Base-by-base conservation (phyloP, 257 asterid species). In the Thymus mandschuricus region DNA sequence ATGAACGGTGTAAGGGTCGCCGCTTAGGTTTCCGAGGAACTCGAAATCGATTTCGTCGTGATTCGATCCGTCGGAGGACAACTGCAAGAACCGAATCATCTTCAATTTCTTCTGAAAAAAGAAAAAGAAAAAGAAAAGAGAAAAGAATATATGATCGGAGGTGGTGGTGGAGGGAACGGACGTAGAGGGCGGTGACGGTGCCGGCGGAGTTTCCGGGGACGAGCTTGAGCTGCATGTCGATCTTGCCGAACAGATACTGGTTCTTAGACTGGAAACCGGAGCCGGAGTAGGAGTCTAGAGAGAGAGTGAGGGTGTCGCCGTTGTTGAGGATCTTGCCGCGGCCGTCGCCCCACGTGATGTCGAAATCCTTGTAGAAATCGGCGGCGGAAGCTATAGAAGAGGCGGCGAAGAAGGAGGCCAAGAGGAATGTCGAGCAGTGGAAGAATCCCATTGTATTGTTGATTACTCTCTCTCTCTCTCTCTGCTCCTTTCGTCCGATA, bases 121-220 rank as follows among this genome's bases (percentile, higher is more conserved):
- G 21, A 21, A 21, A 21, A 21, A 21, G 21, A 21, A 21, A 21
- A 21, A 21, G 21, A 21, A 21, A 21, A 21, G 21, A 21, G 21
- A 21, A 21, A 21, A 21, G 21, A 21, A 21, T 21, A 21, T 21
- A 21, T 21, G 21, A 21, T 21, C 21, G 21, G 21, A 21, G 21
- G 21, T 21, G 21, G 21, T 21, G 21, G 21, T 21, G 21, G 21
- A 21, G 21, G 21, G 21, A 21, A 21, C 80, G 4, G 46, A 87
- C 92, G 58, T 82, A 87, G 48, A 82, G 79, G 1, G 89, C 85
- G 11, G 88, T 87, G 50, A 84, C 92, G 50, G 89, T 84, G 29
- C 89, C 88, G 52, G 89, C 89, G 1, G 89, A 86, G 52, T 87
- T 87, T 1, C 85, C 87, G n/a, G 79, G 87, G 2, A 87, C 87